phyloP scores from a whole-genome alignment of 257 asterid genomes.

The Mentha longifolia region DNA sequence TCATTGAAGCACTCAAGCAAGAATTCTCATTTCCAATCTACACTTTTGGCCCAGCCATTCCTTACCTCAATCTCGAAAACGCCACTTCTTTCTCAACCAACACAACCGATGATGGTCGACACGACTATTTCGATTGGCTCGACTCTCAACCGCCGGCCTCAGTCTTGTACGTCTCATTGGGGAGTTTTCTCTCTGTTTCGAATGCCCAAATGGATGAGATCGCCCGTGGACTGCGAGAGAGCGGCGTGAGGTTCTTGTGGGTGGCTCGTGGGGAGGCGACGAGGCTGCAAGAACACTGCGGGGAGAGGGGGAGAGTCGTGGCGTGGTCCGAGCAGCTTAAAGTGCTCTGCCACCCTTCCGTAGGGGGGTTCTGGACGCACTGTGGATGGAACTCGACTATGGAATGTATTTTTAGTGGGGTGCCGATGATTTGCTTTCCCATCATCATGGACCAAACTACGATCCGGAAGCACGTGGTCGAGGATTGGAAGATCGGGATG shows the following conservation, averaged over 20 bases:
- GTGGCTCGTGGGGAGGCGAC: constrained; percentile 69
- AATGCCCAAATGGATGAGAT: constrained; percentile 64
- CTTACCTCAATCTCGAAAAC: constrained; percentile 40
- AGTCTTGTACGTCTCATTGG: constrained; percentile 67
- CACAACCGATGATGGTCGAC: constrained; percentile 6
- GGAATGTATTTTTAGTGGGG: constrained; percentile 60
- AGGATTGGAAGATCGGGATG: constrained; percentile 73
- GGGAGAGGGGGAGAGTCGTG: constrained; percentile 48
- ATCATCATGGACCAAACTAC: constrained; percentile 59
- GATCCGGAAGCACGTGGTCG: constrained; percentile 52
- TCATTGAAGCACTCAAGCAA: constrained; percentile 42
- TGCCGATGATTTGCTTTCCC: constrained; percentile 63
- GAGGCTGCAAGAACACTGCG: constrained; percentile 48
- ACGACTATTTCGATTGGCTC: constrained; percentile 56
- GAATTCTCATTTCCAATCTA: constrained; percentile 54
- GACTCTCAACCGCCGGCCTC: constrained; percentile 64
- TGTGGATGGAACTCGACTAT: constrained; percentile 78
- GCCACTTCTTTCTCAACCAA: constrained; percentile 13
- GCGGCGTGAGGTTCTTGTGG: constrained; percentile 68
- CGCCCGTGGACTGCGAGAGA: constrained; percentile 49
- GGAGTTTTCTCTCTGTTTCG: constrained; percentile 69
- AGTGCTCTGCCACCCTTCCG: constrained; percentile 56
- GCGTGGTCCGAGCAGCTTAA: constrained; percentile 66
- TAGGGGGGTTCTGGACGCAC: constrained; percentile 83
- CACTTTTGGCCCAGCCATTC: constrained; percentile 72